Percentiles rank a stretch among this genome's conserved stretches.
These are phyloP conservation scores for Gossypium mustelinum DNA, from an alignment of 345 rosid genomes.

Conservation along the genomic window DNA sequence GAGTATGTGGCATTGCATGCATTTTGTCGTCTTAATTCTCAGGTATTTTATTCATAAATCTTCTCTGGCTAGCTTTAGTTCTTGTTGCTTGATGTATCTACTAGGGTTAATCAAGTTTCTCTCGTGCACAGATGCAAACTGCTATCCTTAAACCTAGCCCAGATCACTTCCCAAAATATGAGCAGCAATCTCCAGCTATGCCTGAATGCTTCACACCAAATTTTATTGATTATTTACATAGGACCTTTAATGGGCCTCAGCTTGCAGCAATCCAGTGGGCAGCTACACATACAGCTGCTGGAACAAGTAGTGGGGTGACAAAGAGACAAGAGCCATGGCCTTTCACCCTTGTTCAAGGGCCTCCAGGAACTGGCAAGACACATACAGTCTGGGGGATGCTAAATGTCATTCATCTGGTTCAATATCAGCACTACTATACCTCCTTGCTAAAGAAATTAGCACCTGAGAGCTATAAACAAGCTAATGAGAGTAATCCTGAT, in stretches of 20 bases:
- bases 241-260: conserved; percentile 89
- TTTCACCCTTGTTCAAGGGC: conserved; percentile 97
- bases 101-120: conserved; percentile 21
- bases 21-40: conserved; percentile 88
- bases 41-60: conserved; percentile 41
- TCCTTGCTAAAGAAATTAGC: conserved; percentile 92
- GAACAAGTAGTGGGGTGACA: conserved; percentile 74
- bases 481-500: conserved; percentile 65
- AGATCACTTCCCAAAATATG: conserved; percentile 91
- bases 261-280: conserved; percentile 97
- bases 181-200: conserved; percentile 81
- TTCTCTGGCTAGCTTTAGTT: conserved; percentile 11
- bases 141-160: conserved; percentile 89
- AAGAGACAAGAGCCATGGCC: conserved; percentile 99
- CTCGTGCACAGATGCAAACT: conserved; percentile 73
- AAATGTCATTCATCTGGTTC: conserved; percentile 98
- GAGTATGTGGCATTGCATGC: conserved; percentile 99
- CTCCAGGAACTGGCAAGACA: conserved; percentile 99
- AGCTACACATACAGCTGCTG: conserved; percentile 98
- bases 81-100: conserved; percentile 9
- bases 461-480: conserved; percentile 93
- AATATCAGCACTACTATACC: conserved; percentile 95
- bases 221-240: conserved; percentile 69
- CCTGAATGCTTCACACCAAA: conserved; percentile 93
- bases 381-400: conserved; percentile 99